phyloP scores from a whole-genome alignment of 805 yeast genomes.

The Torulaspora quercuum region DNA sequence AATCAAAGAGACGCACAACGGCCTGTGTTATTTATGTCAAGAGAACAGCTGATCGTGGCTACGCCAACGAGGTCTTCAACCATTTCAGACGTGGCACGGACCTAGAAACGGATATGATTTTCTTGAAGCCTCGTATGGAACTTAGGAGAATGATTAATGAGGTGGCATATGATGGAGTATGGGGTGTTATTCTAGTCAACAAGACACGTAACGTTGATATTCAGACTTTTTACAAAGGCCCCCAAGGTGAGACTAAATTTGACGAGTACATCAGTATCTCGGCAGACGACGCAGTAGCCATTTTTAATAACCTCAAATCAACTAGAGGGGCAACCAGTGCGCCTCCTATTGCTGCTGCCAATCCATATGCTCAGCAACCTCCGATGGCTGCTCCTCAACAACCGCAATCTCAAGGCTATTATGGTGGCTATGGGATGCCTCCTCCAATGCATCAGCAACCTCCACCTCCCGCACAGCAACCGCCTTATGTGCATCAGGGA shows the following conservation, averaged over 20 bases:
- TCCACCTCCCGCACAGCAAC: slow-evolving; percentile 20
- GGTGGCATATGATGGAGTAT: slow-evolving; percentile 75
- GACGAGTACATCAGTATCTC: slow-evolving; percentile 79
- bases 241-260: slow-evolving; percentile 71
- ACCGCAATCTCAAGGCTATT: slow-evolving; percentile 24
- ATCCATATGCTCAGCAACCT: slow-evolving; percentile 16
- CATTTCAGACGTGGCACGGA: slow-evolving; percentile 41
- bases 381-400: slow-evolving; percentile 23
- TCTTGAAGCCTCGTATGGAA: slow-evolving; percentile 43
- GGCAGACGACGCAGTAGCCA: slow-evolving; percentile 55
- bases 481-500: slow-evolving; percentile 18
- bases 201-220: slow-evolving; percentile 56
- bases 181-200: slow-evolving; percentile 65
- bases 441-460: slow-evolving; percentile 21
- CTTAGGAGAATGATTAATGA: slow-evolving; percentile 55
- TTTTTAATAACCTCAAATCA: slow-evolving; percentile 34
- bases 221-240: slow-evolving; percentile 65
- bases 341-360: slow-evolving; percentile 16
- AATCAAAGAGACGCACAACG: slow-evolving; percentile 35
- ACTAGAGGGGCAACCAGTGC: slow-evolving; percentile 19
- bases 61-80: slow-evolving; percentile 42
- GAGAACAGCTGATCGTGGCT: slow-evolving; percentile 44
- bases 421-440: slow-evolving; percentile 20
- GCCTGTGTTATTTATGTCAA: slow-evolving; percentile 49
- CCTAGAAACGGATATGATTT: slow-evolving; percentile 42